Percentiles rank a stretch among this genome's conserved stretches.
These are phyloP conservation scores for Aspergillus biplanus DNA, from an alignment of 495 filamentous ascomycete species.

Conservation along the genomic window DNA sequence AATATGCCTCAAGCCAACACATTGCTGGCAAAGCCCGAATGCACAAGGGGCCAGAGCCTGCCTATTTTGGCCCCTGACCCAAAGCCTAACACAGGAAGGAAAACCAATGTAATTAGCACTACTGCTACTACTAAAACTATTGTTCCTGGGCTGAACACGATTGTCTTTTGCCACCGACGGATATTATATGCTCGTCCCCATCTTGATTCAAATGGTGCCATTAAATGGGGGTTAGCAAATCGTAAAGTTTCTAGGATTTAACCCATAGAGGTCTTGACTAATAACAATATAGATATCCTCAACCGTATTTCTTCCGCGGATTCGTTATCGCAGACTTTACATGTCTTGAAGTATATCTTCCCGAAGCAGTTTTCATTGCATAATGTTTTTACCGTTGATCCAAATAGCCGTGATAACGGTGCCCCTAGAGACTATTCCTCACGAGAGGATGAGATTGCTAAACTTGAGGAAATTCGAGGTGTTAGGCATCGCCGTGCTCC, in stretches of 20 bases:
- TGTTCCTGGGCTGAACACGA: constrained; percentile 55
- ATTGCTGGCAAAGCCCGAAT: background rate
- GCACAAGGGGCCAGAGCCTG: background rate
- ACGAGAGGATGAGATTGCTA: constrained; percentile 80
- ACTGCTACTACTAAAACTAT: background rate
- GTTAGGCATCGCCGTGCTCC: background rate
- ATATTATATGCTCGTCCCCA: constrained; percentile 83
- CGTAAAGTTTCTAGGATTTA: constrained; percentile 5
- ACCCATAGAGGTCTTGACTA: background rate
- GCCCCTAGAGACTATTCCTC: constrained; percentile 80
- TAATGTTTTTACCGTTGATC: constrained; percentile 80
- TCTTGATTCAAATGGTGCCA: constrained; percentile 65
- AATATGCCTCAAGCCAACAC: background rate
- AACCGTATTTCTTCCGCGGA: constrained; percentile 66
- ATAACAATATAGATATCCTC: constrained; percentile 68
- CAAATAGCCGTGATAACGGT: constrained; percentile 64
- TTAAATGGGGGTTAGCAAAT: constrained; percentile 75
- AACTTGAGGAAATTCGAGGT: constrained; percentile 21
- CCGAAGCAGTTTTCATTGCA: constrained; percentile 87
- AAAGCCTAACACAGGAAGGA: background rate
- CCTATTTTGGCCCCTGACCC: background rate
- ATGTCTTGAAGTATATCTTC: constrained; percentile 91
- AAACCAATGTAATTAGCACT: no score
- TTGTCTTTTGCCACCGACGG: constrained; percentile 77
- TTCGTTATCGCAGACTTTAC: constrained; percentile 58